A percentile compares a stretch with the other conserved stretches of the same genome.
These are phyloP conservation scores for Yamadazyma epiphylla DNA, from an alignment of 1,139 yeast genomes.

Conservation along the genomic window DNA sequence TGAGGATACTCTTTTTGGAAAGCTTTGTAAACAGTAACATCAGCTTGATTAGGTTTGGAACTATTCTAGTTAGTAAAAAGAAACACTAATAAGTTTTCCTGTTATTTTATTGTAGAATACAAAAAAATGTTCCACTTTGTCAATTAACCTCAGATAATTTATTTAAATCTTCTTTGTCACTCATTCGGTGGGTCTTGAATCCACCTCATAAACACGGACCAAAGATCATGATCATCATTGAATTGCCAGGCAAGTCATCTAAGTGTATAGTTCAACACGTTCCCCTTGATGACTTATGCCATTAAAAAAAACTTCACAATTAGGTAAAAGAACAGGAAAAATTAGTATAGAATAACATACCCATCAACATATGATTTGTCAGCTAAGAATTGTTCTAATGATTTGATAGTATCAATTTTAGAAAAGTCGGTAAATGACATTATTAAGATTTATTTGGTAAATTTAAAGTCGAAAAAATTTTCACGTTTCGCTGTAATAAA, in stretches of 20 bases:
- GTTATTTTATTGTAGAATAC: neutral
- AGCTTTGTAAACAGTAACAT: conserved; percentile 90
- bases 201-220: conserved; percentile 98
- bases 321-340: conserved; percentile 2
- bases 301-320: no score
- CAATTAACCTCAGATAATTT: conserved; percentile 27
- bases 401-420: conserved; percentile 74
- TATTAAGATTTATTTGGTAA: conserved; percentile 6
- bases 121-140: conserved; percentile 1
- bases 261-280: no score
- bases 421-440: conserved; percentile 83
- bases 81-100: conserved; percentile 1
- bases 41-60: conserved; percentile 89
- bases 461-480: conserved; percentile 8
- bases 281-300: conserved; percentile 1
- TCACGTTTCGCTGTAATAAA: conserved; percentile 3
- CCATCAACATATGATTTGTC: conserved; percentile 93
- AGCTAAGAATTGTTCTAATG: conserved; percentile 84
- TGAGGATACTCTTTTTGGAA: conserved; percentile 92
- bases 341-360: conserved; percentile 47
- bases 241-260: no score
- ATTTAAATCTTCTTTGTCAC: conserved; percentile 63
- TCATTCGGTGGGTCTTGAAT: conserved; percentile 90
- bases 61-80: conserved; percentile 36
- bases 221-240: conserved; percentile 70